Percentiles rank a stretch among this genome's conserved stretches.
phyloP scores from a whole-genome alignment of 495 filamentous ascomycete species.

The Barbatosphaeria neglecta region DNA sequence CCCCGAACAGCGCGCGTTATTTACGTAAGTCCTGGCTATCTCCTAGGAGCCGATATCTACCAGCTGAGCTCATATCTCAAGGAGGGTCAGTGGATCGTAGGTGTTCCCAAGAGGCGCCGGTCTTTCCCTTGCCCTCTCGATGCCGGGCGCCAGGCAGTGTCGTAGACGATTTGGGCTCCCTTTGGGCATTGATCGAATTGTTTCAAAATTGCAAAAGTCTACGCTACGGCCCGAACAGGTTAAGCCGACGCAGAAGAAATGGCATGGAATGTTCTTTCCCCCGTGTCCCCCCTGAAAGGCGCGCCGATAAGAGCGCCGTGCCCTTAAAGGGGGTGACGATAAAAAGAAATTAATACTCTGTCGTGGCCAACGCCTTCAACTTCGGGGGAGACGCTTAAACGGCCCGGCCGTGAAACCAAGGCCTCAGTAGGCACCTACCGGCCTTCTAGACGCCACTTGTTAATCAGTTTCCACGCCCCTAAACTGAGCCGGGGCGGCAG shows the following conservation, averaged over 20 bases:
- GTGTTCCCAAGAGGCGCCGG: neutral
- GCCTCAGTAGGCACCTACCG: too few relatives aligned
- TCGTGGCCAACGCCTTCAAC: too few relatives aligned
- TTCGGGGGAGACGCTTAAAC: too few relatives aligned
- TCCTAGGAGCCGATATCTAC: neutral
- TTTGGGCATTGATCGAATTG: slow-evolving; percentile 20
- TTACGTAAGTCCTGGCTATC: neutral
- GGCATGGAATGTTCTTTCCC: slow-evolving; percentile 2
- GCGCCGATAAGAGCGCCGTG: neutral
- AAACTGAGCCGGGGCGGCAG: too few relatives aligned
- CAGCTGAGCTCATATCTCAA: neutral
- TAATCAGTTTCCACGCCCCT: too few relatives aligned
- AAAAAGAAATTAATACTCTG: neutral
- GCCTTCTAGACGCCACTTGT: too few relatives aligned
- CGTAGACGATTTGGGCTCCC: slow-evolving; percentile 10
- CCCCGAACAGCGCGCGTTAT: neutral
- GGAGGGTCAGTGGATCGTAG: too few relatives aligned
- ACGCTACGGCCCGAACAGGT: slow-evolving; percentile 11
- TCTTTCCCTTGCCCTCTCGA: too few relatives aligned
- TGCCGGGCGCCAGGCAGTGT: neutral
- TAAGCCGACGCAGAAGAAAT: neutral
- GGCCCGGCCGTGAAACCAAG: too few relatives aligned
- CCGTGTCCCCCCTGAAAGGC: neutral
- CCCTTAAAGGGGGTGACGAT: neutral
- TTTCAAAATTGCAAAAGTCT: slow-evolving; percentile 21